Base-by-base conservation (phyloP, 257 asterid species). In the Plantago major region DNA sequence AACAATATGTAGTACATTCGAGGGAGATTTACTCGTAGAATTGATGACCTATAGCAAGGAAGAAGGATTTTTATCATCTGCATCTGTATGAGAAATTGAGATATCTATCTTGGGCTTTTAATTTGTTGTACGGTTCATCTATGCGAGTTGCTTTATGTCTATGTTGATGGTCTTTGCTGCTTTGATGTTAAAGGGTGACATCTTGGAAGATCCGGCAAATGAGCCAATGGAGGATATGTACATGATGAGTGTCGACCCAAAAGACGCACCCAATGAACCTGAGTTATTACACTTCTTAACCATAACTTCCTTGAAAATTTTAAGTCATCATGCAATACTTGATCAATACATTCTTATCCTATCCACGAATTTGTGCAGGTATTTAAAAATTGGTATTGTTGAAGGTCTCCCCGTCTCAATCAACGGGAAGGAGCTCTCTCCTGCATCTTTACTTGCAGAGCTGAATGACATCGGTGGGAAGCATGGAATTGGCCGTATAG, bases 211-310 rank as follows among this genome's bases (percentile, higher is more conserved):
- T 79, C 97, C 97, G 42, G 93, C 87, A 54, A 92, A 86, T 65
- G 99, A 86, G 82, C 95, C 97, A 14, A 77, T 78, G 63, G 89
- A 89, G 73, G 95, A 92, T 73, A 92, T 89, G 96, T 91, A 76
- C 84, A 84, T 86, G 97, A 80, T 92, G 89, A 69, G 77, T n/a
- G 86, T 78, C 63, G 84, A 82, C 76, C 99, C 97, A 0, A 77
- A 70, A 71, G 84, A 71, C 15, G 99, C 97, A 71, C 97, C 99
- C 9, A 66, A 84, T 74, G 63, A 86, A 72, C 91, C 99, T 5
- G 95, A 92, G 99, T 92, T 63, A 79, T 83, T 73, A 58, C 28
- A 65, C 48, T 12, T 53, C 51, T 3, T 42, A 33, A 15, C 47
- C 22, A 44, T 13, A 42, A 16, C 10, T 12, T 8, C 38, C 15